Evolutionary conservation across 177 flowering plant genomes (phyloP), one percentile per base, ranked within the genome.

Genomic region (Vitis hybrid): DNA sequence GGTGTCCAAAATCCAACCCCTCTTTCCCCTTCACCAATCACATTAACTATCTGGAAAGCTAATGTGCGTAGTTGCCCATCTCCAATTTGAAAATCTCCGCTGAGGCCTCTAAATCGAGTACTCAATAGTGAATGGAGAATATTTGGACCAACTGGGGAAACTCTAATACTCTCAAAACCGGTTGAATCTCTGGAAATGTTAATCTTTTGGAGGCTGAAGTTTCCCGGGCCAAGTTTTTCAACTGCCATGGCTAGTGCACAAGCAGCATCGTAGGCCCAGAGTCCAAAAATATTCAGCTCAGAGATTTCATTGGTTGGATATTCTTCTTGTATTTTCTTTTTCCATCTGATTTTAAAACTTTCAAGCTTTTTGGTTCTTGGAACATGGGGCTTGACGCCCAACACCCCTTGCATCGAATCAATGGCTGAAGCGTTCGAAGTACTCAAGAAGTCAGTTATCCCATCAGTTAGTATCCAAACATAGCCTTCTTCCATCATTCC

Each of bases 211-310:
- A 24, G 3, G 27, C 27, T 24, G 27, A 24, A 24, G 27, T 24
- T 50, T 69, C 59, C 62, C 35, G 12, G 46, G 40, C 51, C 3
- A 24, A 24, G 27, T 24, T 5, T 56, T 51, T 74, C 74, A 11
- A 46, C 56, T 7, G 71, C 72, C 52, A 40, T 62, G 11, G 71
- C 74, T 32, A 71, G 15, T 50, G 66, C 64, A 15, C 21, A 21
- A 27, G 24, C 50, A 10, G 86, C 71, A 74, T 85, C 86, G 64
- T 81, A 82, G 2, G 84, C 86, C 83, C 85, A 75, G 2, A 83
- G 48, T 2, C 78, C 81, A 72, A 50, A 74, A 3, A 77, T 24
- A 66, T 70, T 72, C 6, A 82, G 56, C 13, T 80, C 70, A 7
- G 65, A 11, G 5, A 1, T 14, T 15, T 5, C 13, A 62, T 13